Evolutionary conservation across 2,329 filamentous ascomycete genomes (phyloP), one percentile per base, ranked within the genome.

Genomic region (Paracorniculantispora psalliotae): DNA sequence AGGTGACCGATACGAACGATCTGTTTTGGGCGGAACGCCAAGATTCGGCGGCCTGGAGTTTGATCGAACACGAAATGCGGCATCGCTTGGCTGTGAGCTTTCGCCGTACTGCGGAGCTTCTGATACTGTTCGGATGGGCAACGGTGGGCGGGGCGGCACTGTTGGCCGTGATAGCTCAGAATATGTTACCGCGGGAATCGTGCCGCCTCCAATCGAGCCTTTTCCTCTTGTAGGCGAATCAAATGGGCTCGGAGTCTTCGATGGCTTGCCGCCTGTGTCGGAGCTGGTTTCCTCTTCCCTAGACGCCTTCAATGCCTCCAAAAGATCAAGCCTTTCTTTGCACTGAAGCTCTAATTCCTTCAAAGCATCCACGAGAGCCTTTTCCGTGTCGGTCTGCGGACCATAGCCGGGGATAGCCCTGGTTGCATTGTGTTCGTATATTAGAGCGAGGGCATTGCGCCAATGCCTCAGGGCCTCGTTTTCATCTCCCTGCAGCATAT

Each of bases 381-480:
- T 88, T 70, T 97, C 93, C 1, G 91, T 96, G 73, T 96, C 91
- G 53, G 86, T 88, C 67, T 86, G 85, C 21, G 91, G 86, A 13
- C 80, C 78, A 69, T 90, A 90, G 62, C 81, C 85, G 49, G 85
- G 79, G 48, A 89, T 83, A 44, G 90, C 80, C 68, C 86, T 87
- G 71, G 88, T 90, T 60, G 90, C 86, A 72, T 92, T 89, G 74
- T 94, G 88, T 68, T 92, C 90, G 71, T 90, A 88, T 67, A 99
- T 96, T 63, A 92, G 88, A 64, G 93, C 89, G 58, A 97, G 87
- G 4, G 92, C 93, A 61, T 85, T 85, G 71, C 85, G 89, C 94
- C 94, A 99, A 69, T 91, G 92, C 68, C 91, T 84, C 72, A 96
- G 83, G 15, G 94, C 93, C 79, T 97, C 93, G 60, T 82, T 79